A percentile compares a stretch with the other conserved stretches of the same genome.
Evolutionary conservation across 2,329 filamentous ascomycete species (phyloP).

Genomic region (Cryphonectria nitschkei): DNA sequence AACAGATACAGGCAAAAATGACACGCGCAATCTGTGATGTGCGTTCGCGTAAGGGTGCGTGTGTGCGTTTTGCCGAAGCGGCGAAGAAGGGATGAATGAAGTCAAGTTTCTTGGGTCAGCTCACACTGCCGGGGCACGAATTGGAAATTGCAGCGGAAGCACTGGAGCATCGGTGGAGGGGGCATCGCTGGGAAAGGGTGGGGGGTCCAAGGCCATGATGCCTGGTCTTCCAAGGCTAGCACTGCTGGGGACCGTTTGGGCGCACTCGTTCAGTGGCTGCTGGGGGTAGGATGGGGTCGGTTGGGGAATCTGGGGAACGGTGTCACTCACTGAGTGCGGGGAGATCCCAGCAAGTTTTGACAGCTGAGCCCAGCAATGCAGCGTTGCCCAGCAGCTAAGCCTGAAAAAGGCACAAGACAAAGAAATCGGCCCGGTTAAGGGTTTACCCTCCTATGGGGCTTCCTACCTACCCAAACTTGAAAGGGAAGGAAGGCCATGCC

Average conservation of each 20-base stretch:
- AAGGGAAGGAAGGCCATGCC: neutral
- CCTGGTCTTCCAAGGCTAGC: neutral
- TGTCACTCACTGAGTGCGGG: conserved; percentile 10
- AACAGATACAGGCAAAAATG: neutral
- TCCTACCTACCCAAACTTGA: neutral
- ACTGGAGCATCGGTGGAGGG: neutral
- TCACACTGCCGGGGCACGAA: neutral
- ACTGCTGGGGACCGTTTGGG: neutral
- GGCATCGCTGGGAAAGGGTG: neutral
- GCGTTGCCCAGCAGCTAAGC: neutral
- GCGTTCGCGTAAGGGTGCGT: neutral
- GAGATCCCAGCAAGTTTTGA: neutral
- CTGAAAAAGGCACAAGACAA: neutral
- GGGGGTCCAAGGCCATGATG: neutral
- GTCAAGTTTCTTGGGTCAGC: neutral
- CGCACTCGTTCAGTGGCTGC: neutral
- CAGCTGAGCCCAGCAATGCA: neutral
- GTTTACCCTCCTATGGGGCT: neutral
- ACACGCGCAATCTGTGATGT: neutral
- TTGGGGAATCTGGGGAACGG: conserved; percentile 22
- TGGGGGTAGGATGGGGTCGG: neutral
- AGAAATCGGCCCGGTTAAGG: neutral
- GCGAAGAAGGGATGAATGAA: neutral
- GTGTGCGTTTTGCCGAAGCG: conserved; percentile 8
- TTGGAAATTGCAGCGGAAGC: conserved; percentile 8